Conservation (phyloP, 2,329 filamentous ascomycete genomes). For the Trichoderma guizhouense region DNA sequence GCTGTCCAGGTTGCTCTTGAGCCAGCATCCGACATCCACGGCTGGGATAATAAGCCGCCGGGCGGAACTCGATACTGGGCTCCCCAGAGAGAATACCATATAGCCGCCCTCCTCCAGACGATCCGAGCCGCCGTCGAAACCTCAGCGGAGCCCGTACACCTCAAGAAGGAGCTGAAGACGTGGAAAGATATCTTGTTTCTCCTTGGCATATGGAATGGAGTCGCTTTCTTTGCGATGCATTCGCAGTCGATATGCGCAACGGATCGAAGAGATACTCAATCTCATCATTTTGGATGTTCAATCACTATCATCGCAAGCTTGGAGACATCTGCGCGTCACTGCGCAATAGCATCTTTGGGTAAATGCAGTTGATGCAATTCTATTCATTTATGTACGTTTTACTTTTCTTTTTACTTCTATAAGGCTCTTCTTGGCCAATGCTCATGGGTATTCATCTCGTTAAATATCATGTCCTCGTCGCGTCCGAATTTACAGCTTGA, state of each 20-base stretch:
- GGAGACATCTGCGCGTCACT: not conserved
- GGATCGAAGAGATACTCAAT: not conserved
- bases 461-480: not conserved
- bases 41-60: not conserved
- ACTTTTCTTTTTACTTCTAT: not conserved
- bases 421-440: not conserved
- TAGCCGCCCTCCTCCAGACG: not conserved
- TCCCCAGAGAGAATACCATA: too few relatives aligned
- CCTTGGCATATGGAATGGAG: not conserved
- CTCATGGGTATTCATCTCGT: slow-evolving; percentile 9
- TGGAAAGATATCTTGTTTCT: not conserved
- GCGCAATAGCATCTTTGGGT: not conserved
- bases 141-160: not conserved
- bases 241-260: not conserved
- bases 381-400: not conserved
- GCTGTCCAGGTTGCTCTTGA: not conserved
- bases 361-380: not conserved
- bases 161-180: not conserved
- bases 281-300: not conserved
- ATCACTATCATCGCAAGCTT: not conserved
- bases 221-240: not conserved
- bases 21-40: not conserved
- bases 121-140: not conserved
- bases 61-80: too few relatives aligned
- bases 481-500: slow-evolving; percentile 24